Base-by-base conservation (phyloP, 805 yeast genomes). In the Zygosaccharomyces bisporus region DNA sequence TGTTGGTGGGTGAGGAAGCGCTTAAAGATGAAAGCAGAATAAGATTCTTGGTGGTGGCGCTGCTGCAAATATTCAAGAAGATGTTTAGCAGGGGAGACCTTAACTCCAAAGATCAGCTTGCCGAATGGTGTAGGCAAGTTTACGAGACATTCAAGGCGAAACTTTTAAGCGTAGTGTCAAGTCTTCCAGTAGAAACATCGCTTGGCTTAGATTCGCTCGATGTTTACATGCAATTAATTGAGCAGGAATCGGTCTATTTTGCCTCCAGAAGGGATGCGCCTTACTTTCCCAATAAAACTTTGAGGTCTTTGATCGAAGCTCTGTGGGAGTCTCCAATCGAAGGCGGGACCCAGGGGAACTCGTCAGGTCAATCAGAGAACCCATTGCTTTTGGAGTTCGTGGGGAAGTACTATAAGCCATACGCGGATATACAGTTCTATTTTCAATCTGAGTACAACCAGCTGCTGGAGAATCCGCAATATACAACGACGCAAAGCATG, bases 401-500 rank as follows among this genome's bases (percentile, higher is more conserved):
- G 21, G 79, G 73, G 17, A 69, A 68, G 20, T 80, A 76, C 48
- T 81, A 81, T 56, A 56, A 57, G 23, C 72, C 72, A 53, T 77
- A 75, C 61, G 86, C 86, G 71, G 99, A 91, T 61, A 65, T 91
- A 45, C 86, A 89, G 54, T 87, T 71, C 58, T 85, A 81, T 57
- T 82, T 86, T 52, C 79, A 83, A 57, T 68, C 72, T 30, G 80
- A 75, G 52, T 60, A 80, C 17, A 53, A 52, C n/a, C 44, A 52
- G 19, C 55, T 66, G 5, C 49, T 57, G 6, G 38, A 55, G 12
- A 65, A 61, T 9, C 43, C 41, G 6, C 45, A 41, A 6, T 46
- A 54, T 16, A 43, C 51, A 1, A 47, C 43, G n/a, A 4, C 49
- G 30, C 45, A 41, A 13, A 51, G 61, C 4, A 60, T 65, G 43